Evolutionary conservation across 352 stramenopile species (phyloP), one percentile per base, ranked within the genome.

Genomic region (Phytopythium ostracodes): DNA sequence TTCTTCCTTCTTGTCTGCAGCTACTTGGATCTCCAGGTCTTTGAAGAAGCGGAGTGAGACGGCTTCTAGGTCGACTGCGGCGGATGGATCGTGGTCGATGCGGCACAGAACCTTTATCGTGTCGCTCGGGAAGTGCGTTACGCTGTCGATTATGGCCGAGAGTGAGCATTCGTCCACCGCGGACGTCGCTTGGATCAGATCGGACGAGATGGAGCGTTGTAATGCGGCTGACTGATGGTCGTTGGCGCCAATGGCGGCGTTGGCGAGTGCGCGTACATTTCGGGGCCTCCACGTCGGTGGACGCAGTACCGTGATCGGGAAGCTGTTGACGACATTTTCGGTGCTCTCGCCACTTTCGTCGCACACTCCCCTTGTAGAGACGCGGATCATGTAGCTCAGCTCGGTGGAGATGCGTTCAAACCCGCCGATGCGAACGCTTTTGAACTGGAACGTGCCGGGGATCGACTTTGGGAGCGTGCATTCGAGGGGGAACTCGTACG

Each of bases 401-500:
- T 68, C 40, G 24, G 57, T 47, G 10, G 58, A 56, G 12, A 68
- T 57, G 25, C 44, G 17, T 25, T 62, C 59, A 33, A 68, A 53
- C 40, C 27, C 15, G 0, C 50, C 43, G 25, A 62, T 43, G 38
- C 33, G 25, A 35, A 51, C 51, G 42, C 50, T 52, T 27, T 71
- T 64, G 14, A 62, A 56, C 10, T 67, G 60, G 50, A 63, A 70
- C 2, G 33, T 60, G 17, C 56, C 38, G 4, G 65, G 61, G 8
- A 68, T 42, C 3, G 49, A 36, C 9, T 51, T 53, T 36, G 63
- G 57, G 18, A 72, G 61, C 25, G 65, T 55, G 57, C 68, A 72
- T 22, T 68, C 62, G 29, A 65, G 52, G 4, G 65, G 43, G 25
- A 68, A 68, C 18, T 63, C 58, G 33, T 67, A 65, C 57, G 57